Base-by-base conservation (phyloP, 176 grass and related monocot species). In the Chrysopogon serrulatus region DNA sequence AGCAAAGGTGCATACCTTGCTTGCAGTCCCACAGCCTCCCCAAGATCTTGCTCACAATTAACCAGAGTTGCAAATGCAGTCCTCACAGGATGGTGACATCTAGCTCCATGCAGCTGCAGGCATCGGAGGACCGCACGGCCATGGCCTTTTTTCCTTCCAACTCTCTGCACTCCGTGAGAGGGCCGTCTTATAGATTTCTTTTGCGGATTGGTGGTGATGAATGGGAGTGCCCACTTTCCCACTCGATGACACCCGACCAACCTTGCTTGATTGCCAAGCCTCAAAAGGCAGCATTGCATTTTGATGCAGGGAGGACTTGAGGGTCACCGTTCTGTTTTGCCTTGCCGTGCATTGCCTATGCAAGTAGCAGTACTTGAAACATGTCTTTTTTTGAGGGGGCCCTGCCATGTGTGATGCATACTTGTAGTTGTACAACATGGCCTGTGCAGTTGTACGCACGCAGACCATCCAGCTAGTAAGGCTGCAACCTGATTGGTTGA, bases 221-320 rank as follows among this genome's bases (percentile, higher is more conserved):
- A 71, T 73, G 87, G 41, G 83, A 75, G 83, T 69, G 87, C 68
- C 82, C 76, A 86, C 85, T 92, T 87, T 73, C 81, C 82, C 70
- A 90, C 90, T 88, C 87, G 47, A 81, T 92, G 90, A 88, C 85
- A 65, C 65, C 87, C 66, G 77, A 84, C 90, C 90, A 86, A 95
- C 93, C 88, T 92, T 95, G 84, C 93, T 95, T 95, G 78, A 88
- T 74, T 47, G 74, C 64, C 14, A 95, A 95, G 93, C 79, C 70
- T 90, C 88, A 65, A 80, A 79, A 88, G 79, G 82, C 56, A 42
- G 71, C 54, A 66, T 67, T 36, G 71, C 54, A 67, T 60, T 53
- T 79, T 24, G 13, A 44, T 73, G 87, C 48, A 82, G 62, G 73
- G 77, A 77, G 73, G 75, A 85, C 81, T 79, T 79, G 77, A 88